Percentiles rank a stretch among this genome's conserved stretches.
These are phyloP conservation scores for Aegilops longissima DNA, from an alignment of 176 grass and related monocot genomes.

Conservation along the genomic window DNA sequence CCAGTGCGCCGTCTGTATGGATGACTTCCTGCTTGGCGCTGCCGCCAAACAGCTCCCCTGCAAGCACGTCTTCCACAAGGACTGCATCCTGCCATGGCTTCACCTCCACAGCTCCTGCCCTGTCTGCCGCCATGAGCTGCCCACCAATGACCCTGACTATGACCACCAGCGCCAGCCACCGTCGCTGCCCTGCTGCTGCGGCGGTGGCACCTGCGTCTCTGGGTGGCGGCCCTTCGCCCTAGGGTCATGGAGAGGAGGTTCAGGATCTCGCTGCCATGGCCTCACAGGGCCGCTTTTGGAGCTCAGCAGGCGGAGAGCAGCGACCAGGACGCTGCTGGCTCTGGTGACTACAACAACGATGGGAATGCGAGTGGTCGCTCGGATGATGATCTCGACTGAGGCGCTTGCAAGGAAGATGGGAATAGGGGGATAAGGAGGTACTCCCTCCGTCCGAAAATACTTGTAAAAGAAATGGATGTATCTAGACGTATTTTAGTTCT, in stretches of 20 bases:
- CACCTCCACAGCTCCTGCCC: constrained; percentile 89
- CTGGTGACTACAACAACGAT: constrained; percentile 12
- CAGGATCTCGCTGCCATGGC: constrained; percentile 82
- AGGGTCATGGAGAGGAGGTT: constrained; percentile 72
- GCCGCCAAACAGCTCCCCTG: too few relatives aligned
- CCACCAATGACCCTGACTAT: not conserved
- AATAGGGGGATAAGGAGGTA: constrained; percentile 21
- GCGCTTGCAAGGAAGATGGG: not conserved
- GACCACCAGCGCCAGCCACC: not conserved
- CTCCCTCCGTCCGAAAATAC: too few relatives aligned
- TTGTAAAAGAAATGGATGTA: too few relatives aligned
- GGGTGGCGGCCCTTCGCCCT: constrained; percentile 30
- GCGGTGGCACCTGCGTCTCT: not conserved
- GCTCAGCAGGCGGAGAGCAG: constrained; percentile 30
- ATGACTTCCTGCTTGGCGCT: too few relatives aligned
- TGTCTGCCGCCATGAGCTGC: constrained; percentile 47
- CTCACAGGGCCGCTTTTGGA: constrained; percentile 43
- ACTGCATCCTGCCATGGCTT: constrained; percentile 97
- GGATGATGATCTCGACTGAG: constrained; percentile 77
- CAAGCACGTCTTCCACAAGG: constrained; percentile 75
- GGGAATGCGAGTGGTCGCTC: constrained; percentile 14
- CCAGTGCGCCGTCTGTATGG: not conserved
- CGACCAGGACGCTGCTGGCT: not conserved
- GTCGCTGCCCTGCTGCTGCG: not conserved
- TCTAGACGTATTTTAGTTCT: too few relatives aligned